These are phyloP conservation scores for Wallacemonas rigidus DNA, from an alignment of 208 protist genomes.

Conservation along the genomic window DNA sequence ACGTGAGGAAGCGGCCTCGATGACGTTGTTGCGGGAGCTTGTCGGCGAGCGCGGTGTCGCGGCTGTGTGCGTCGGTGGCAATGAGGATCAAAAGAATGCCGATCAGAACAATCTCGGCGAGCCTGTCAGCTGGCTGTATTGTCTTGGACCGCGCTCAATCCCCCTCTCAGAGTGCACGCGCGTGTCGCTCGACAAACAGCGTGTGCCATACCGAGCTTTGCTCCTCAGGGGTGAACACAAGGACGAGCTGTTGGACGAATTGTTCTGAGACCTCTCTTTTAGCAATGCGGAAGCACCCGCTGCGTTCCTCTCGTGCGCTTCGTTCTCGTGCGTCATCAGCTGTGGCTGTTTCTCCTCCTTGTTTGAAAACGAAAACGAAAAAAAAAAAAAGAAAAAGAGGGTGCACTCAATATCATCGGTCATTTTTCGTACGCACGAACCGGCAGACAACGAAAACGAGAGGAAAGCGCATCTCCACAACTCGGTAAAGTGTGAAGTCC, in stretches of 20 bases:
- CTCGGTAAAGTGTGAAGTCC: no score
- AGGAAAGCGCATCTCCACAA: no score
- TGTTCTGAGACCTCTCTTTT: conserved; percentile 35
- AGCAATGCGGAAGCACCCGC: neutral
- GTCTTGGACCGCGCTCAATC: conserved; percentile 26
- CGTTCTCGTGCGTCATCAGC: no score
- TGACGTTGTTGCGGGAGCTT: neutral
- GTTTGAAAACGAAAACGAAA: neutral
- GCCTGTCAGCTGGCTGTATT: conserved; percentile 47
- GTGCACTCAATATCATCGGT: neutral
- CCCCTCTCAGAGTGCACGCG: conserved; percentile 35
- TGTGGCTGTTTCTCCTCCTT: neutral
- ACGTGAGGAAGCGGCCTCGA: no score
- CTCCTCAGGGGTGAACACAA: conserved; percentile 11
- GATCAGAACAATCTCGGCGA: conserved; percentile 48
- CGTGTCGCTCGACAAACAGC: conserved; percentile 34
- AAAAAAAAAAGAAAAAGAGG: neutral
- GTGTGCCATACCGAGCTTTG: conserved; percentile 26
- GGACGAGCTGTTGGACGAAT: conserved; percentile 54
- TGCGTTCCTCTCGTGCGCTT: no score
- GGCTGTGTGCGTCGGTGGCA: conserved; percentile 40
- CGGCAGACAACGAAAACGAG: no score
- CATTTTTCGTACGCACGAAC: no score
- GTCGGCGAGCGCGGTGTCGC: conserved; percentile 16
- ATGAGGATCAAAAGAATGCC: conserved; percentile 36